phyloP scores from a whole-genome alignment of 164 flowering plant species.

The Tinospora cordifolia region DNA sequence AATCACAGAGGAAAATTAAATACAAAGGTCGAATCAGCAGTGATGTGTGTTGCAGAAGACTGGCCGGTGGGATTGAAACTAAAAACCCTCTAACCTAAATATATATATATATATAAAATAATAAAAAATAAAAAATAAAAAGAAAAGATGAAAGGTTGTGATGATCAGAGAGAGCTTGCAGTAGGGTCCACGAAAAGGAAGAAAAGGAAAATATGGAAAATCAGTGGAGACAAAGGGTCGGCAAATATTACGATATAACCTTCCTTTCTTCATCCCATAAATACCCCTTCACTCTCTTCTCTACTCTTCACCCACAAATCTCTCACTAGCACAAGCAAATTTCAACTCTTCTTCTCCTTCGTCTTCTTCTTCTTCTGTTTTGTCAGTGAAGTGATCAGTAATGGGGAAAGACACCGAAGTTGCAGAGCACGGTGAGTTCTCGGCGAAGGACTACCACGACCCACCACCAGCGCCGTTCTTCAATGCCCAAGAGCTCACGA shows the following conservation, averaged over 20 bases:
- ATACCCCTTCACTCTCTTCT: not conserved
- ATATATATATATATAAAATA: not conserved
- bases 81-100: too few species aligned
- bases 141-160: not conserved
- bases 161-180: not conserved
- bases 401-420: slow-evolving; percentile 50
- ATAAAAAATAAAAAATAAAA: not conserved
- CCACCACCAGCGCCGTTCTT: slow-evolving; percentile 59
- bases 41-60: not conserved
- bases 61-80: not conserved
- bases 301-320: not conserved
- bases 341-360: not conserved
- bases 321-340: not conserved
- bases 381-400: not conserved
- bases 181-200: not conserved
- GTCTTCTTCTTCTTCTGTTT: not conserved
- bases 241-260: not conserved
- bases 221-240: not conserved
- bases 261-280: not conserved
- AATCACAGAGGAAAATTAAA: not conserved
- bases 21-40: not conserved
- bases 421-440: slow-evolving; percentile 24
- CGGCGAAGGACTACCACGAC: slow-evolving; percentile 52
- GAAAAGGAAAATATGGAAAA: not conserved
- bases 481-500: slow-evolving; percentile 36